A percentile compares a stretch with the other conserved stretches of the same genome.
Evolutionary conservation across 2,329 filamentous ascomycete genomes (phyloP).

Genomic region (Tolypocladium inflatum): DNA sequence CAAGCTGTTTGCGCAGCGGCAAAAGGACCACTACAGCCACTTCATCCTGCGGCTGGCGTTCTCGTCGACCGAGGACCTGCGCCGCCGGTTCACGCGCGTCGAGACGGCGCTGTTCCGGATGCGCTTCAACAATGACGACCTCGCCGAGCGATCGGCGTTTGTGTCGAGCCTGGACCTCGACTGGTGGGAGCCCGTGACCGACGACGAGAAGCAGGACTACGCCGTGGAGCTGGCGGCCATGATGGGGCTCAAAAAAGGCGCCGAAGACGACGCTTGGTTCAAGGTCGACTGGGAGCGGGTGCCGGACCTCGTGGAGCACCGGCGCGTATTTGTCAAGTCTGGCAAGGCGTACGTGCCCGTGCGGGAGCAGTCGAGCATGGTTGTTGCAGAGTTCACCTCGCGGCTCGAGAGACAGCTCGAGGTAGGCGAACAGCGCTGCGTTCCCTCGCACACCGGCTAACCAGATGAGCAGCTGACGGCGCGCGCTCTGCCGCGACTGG

Average conservation of each 20-base stretch:
- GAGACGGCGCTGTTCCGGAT: conserved; percentile 86
- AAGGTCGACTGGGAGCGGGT: conserved; percentile 95
- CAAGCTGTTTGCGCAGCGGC: conserved; percentile 61
- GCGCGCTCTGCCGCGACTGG: conserved; percentile 81
- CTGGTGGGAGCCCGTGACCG: conserved; percentile 81
- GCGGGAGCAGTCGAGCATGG: conserved; percentile 79
- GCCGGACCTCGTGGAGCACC: conserved; percentile 75
- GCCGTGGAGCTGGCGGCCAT: conserved; percentile 50
- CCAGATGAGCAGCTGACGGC: conserved; percentile 59
- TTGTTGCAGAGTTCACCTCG: conserved; percentile 75
- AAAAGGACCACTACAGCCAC: conserved; percentile 96
- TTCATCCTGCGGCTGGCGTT: conserved; percentile 95
- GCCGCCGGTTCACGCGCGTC: conserved; percentile 74
- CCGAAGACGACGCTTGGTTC: conserved; percentile 82
- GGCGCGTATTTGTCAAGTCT: conserved; percentile 64
- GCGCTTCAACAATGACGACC: conserved; percentile 68
- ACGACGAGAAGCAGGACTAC: conserved; percentile 65
- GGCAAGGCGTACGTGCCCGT: conserved; percentile 90
- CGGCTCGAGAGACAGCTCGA: conserved; percentile 75
- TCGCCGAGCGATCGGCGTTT: conserved; percentile 64
- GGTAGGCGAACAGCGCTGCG: conserved; percentile 33
- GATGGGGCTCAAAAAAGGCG: conserved; percentile 23
- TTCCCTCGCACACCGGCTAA: background rate
- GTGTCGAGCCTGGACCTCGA: conserved; percentile 68
- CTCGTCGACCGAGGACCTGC: conserved; percentile 79